These are phyloP conservation scores for Apiotrichum brassicae DNA, from an alignment of 1,284 basidiomycete species.

Conservation along the genomic window DNA sequence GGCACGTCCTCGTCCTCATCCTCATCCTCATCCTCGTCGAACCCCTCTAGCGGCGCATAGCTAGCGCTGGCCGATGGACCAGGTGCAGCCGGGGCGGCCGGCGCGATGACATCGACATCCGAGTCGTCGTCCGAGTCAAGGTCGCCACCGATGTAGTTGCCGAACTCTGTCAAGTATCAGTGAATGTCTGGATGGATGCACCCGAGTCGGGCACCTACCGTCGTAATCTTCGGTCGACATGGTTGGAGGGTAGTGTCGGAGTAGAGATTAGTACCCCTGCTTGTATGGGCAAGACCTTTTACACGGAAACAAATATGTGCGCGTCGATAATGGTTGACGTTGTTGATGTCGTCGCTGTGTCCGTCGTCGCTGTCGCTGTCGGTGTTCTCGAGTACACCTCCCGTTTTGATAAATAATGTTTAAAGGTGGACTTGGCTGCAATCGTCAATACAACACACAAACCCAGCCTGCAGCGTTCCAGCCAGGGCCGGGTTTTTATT, in stretches of 20 bases:
- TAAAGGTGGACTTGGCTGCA: not conserved
- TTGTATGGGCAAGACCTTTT: too few species aligned
- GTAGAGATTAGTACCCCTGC: too few species aligned
- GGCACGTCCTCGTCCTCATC: constrained; percentile 37
- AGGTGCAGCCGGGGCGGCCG: constrained; percentile 22
- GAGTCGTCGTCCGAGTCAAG: constrained; percentile 78
- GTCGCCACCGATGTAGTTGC: constrained; percentile 92
- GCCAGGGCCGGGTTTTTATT: not conserved
- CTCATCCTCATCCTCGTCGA: constrained; percentile 43
- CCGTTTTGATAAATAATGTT: not conserved
- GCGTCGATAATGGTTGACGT: too few species aligned
- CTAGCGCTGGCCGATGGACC: constrained; percentile 27
- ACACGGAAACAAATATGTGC: too few species aligned
- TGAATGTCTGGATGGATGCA: not conserved
- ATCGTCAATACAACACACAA: not conserved
- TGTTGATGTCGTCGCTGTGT: not conserved
- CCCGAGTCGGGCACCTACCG: constrained; percentile 24
- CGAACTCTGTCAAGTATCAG: constrained; percentile 54
- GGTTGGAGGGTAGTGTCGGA: not conserved
- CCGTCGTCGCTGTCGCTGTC: not conserved
- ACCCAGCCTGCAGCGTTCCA: too few species aligned
- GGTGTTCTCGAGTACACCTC: not conserved
- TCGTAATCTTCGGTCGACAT: constrained; percentile 49
- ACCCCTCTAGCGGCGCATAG: constrained; percentile 46
- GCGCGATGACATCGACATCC: constrained; percentile 30